Evolutionary conservation across 116 monocot species (phyloP).

Genomic region (Thalassia testudinum): DNA sequence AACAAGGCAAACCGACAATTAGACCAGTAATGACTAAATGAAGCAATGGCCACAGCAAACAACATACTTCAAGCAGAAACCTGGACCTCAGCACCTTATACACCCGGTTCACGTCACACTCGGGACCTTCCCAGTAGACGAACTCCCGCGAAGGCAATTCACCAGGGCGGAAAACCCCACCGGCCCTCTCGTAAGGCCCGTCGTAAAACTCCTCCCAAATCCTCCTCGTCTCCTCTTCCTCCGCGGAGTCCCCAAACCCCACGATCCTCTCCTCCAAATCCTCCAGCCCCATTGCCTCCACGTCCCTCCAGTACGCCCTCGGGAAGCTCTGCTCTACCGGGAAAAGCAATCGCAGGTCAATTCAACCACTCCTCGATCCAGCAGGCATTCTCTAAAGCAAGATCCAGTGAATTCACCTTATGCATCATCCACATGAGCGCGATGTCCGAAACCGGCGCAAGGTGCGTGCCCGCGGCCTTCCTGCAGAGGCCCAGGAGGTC

Average conservation of each 20-base stretch:
- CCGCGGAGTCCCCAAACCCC: slow-evolving; percentile 20
- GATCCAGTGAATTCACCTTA: slow-evolving; percentile 25
- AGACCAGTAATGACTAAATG: neutral
- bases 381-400: neutral
- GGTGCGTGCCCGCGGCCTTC: slow-evolving; percentile 1
- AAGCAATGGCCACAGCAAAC: neutral
- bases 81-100: slow-evolving; percentile 62
- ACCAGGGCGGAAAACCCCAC: slow-evolving; percentile 19
- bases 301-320: slow-evolving; percentile 36
- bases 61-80: slow-evolving; percentile 49
- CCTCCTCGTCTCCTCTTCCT: slow-evolving; percentile 25
- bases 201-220: slow-evolving; percentile 69
- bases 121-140: slow-evolving; percentile 28
- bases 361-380: no score
- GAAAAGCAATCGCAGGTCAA: neutral
- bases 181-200: slow-evolving; percentile 70
- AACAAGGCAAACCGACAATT: slow-evolving; percentile 4
- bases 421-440: slow-evolving; percentile 83
- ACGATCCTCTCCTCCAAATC: slow-evolving; percentile 22
- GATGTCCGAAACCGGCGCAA: slow-evolving; percentile 70
- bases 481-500: slow-evolving; percentile 35
- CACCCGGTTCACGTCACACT: slow-evolving; percentile 40
- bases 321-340: slow-evolving; percentile 51
- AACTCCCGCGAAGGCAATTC: slow-evolving; percentile 19
- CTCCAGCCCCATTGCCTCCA: slow-evolving; percentile 20